Base-by-base conservation (phyloP, 106 monocot species). In the Acorus calamus region DNA sequence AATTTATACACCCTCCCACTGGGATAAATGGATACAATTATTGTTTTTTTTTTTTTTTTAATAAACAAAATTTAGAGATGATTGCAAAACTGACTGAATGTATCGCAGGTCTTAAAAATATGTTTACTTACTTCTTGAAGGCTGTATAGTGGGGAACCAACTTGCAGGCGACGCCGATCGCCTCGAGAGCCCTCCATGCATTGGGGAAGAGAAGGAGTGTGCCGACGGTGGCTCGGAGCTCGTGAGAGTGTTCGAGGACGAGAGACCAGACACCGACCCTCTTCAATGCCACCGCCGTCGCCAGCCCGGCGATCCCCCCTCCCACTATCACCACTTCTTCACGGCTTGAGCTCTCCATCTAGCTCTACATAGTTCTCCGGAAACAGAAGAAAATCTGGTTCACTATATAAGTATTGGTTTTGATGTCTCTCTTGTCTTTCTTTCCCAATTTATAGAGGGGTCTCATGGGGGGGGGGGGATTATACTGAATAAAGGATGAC, bases 221-320 rank as follows among this genome's bases (percentile, higher is more conserved):
- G 12, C 55, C 44, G 14, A 44, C 66, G 11, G 54, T 46, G 44
- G 66, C 66, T 1, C 66, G 55, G 0, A 67, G 66, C 4, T 56
- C 44, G 11, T 55, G 66, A 4, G 44, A 45, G 11, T 1, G 7
- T 46, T 67, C 66, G 6, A 67, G 55, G 2, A 67, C 66, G 2
- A 69, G 2, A 13, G 55, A 46, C n/a, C 43, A 3, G 14, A 67
- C 10, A 0, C 66, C 66, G 3, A 67, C 45, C 3, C 66, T 8
- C 55, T 44, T 3, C 5, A 56, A 47, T 0, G 66, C 66, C 10
- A 67, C 45, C 55, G 66, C 66, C 3, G 46, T 56, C 45, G 66
- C 66, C 43, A 67, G 11, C 11, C 62, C 62, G 43, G 66, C 66
- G 3, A 67, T 67, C 42, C 66, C 66, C 4, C 44, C 66, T 11